phyloP scores from a whole-genome alignment of 75 land plant genomes.

The Selaginella moellendorffii region DNA sequence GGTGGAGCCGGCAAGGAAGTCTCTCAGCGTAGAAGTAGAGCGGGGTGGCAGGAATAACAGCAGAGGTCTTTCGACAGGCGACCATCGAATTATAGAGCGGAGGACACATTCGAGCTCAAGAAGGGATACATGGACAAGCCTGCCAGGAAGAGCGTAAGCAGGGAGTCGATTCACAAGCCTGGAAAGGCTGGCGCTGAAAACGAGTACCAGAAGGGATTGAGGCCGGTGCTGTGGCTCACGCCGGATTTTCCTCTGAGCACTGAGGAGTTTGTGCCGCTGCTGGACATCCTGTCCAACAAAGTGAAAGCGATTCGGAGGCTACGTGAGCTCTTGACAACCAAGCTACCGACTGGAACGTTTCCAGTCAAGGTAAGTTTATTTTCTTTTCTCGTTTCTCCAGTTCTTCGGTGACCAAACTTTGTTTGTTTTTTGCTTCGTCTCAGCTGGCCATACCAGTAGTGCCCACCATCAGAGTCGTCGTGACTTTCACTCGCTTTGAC shows the following conservation, averaged over 20 bases:
- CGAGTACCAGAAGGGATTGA: constrained; percentile 89
- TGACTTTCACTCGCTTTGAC: constrained; percentile 90
- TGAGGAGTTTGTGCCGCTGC: constrained; percentile 73
- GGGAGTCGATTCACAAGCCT: neutral
- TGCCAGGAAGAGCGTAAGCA: constrained; percentile 8
- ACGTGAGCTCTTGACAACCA: constrained; percentile 85
- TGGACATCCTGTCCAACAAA: constrained; percentile 84
- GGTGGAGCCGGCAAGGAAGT: constrained; percentile 27
- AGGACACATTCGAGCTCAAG: constrained; percentile 17
- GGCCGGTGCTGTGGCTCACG: constrained; percentile 86
- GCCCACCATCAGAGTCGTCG: constrained; percentile 86
- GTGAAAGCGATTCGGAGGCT: constrained; percentile 87
- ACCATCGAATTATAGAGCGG: constrained; percentile 21
- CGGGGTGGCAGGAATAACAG: constrained; percentile 1
- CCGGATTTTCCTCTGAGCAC: constrained; percentile 68
- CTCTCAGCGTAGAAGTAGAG: constrained; percentile 18
- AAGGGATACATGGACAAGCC: constrained; percentile 15
- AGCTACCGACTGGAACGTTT: constrained; percentile 77
- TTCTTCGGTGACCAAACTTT: no score
- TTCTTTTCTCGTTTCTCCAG: no score
- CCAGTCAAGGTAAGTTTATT: constrained; percentile 70
- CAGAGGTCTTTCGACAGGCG: constrained; percentile 38
- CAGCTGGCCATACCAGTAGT: constrained; percentile 93
- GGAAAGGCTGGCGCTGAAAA: constrained; percentile 33
- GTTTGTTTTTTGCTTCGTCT: no score